Evolutionary conservation across 306 rosid genomes (phyloP).

Genomic region (Styphnolobium japonicum): DNA sequence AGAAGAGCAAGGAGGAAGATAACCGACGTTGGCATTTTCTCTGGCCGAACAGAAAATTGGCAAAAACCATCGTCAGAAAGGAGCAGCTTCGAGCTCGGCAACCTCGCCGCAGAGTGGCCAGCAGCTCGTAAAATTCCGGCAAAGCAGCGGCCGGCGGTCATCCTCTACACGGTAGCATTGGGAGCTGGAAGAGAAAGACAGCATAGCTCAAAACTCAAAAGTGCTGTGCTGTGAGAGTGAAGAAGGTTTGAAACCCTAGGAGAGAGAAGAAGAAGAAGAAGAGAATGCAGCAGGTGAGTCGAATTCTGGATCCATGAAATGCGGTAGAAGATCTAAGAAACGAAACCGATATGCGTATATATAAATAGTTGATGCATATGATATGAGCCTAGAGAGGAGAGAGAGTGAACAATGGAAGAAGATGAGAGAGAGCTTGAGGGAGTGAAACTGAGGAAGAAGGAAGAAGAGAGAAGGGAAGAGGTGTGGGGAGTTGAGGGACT

Average conservation of each 20-base stretch:
- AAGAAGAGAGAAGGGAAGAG: background rate
- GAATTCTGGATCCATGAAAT: conserved; percentile 71
- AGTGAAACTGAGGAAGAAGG: background rate
- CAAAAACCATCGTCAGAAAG: conserved; percentile 46
- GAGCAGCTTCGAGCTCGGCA: conserved; percentile 21
- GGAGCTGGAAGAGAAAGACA: background rate
- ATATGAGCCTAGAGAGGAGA: background rate
- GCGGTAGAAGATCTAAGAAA: conserved; percentile 60
- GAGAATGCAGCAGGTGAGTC: conserved; percentile 34
- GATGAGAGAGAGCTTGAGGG: background rate
- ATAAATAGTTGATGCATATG: no score
- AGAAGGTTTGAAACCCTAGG: conserved; percentile 58
- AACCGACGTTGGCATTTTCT: conserved; percentile 65
- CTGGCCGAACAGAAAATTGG: conserved; percentile 30
- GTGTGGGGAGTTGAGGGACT: conserved; percentile 31
- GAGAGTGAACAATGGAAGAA: conserved; percentile 6
- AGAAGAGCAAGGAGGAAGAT: conserved; percentile 49
- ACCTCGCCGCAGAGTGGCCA: conserved; percentile 9
- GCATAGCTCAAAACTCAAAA: conserved; percentile 37
- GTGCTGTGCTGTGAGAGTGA: background rate
- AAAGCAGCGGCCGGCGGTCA: conserved; percentile 28
- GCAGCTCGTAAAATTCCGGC: conserved; percentile 20
- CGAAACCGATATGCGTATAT: background rate
- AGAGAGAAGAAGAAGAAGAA: conserved; percentile 35
- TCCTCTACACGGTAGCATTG: conserved; percentile 18